These are phyloP conservation scores for Fusarium sp. DNA, from an alignment of 2,329 filamentous ascomycete species.

Conservation along the genomic window DNA sequence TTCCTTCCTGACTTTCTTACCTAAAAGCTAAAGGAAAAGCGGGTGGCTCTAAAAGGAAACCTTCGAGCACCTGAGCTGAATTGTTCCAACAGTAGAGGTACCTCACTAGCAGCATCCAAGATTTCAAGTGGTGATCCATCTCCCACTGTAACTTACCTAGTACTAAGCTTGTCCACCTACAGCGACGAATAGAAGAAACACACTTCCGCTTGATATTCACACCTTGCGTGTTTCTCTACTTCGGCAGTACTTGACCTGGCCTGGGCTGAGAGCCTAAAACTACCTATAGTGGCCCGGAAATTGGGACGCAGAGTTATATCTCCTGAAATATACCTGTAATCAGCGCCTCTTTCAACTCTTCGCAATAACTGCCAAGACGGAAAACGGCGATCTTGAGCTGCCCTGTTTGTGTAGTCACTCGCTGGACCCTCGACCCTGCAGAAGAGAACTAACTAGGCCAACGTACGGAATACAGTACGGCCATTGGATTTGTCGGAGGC, in stretches of 20 bases:
- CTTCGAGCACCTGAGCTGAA: constrained; percentile 7
- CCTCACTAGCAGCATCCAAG: not conserved
- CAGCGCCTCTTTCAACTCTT: not conserved
- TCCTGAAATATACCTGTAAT: not conserved
- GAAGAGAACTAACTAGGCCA: not conserved
- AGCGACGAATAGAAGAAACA: not conserved
- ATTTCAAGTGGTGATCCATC: not conserved
- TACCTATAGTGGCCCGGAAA: not conserved
- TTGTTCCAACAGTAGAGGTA: not conserved
- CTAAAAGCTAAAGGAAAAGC: constrained; percentile 4
- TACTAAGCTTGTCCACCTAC: not conserved
- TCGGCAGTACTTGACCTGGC: not conserved
- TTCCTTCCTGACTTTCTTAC: not conserved
- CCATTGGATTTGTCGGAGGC: constrained; percentile 18
- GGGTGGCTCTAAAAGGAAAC: constrained; percentile 18
- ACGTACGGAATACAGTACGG: no score
- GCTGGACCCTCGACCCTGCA: constrained; percentile 27
- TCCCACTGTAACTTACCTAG: not conserved
- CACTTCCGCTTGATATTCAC: not conserved
- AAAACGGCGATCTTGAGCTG: constrained; percentile 19
- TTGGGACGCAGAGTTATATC: not conserved
- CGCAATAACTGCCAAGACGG: constrained; percentile 21
- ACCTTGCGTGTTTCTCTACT: not conserved
- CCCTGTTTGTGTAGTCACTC: constrained; percentile 11
- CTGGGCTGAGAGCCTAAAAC: not conserved